Evolutionary conservation across 2,329 filamentous ascomycete species (phyloP).

Genomic region (Aureobasidium leucospermi): DNA sequence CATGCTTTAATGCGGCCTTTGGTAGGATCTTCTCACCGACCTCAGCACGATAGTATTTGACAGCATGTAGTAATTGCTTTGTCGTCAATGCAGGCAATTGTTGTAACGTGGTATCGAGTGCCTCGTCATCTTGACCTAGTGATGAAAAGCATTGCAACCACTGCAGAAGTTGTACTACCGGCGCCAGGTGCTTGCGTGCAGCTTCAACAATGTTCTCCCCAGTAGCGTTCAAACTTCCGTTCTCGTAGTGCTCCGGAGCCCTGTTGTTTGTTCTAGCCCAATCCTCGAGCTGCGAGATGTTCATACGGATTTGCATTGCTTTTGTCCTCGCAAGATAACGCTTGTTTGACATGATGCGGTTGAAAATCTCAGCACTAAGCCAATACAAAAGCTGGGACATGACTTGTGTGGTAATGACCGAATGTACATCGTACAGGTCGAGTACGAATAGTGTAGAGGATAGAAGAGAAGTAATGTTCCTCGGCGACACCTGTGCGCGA

Average conservation of each 20-base stretch:
- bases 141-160: constrained; percentile 98
- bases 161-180: constrained; percentile 87
- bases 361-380: constrained; percentile 93
- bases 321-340: constrained; percentile 94
- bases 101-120: constrained; percentile 78
- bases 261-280: constrained; percentile 93
- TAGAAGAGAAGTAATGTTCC: constrained; percentile 90
- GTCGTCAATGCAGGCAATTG: constrained; percentile 79
- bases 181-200: constrained; percentile 74
- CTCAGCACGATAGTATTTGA: constrained; percentile 87
- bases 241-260: constrained; percentile 90
- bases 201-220: constrained; percentile 85
- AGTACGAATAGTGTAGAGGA: constrained; percentile 95
- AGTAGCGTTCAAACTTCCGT: constrained; percentile 74
- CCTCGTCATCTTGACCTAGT: constrained; percentile 81
- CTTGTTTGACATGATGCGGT: constrained; percentile 92
- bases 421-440: constrained; percentile 98
- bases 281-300: constrained; percentile 88
- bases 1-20: constrained; percentile 81
- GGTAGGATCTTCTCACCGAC: constrained; percentile 89
- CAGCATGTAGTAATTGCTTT: constrained; percentile 83
- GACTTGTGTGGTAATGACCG: constrained; percentile 88
- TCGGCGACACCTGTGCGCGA: constrained; percentile 81
- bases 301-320: constrained; percentile 99
- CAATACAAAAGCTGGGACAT: constrained; percentile 91